Percentiles rank a stretch among this genome's conserved stretches.
phyloP scores from a whole-genome alignment of 805 yeast species.

The Wickerhamiella brachini region DNA sequence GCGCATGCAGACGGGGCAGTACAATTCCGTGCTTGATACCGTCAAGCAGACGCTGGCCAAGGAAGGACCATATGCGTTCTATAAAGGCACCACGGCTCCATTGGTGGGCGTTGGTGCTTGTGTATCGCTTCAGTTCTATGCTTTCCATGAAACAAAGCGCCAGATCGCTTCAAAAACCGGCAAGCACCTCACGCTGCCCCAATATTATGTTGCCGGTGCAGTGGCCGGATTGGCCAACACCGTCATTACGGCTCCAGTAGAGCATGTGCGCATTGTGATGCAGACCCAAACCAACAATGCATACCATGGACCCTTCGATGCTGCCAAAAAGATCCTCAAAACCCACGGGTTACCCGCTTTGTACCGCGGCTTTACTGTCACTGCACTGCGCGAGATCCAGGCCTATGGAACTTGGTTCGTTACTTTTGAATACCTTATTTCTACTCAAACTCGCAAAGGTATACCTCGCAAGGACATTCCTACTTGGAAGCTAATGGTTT shows the following conservation, averaged over 20 bases:
- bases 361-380: conserved; percentile 41
- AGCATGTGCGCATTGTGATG: conserved; percentile 47
- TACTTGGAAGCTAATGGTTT: conserved; percentile 40
- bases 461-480: conserved; percentile 33
- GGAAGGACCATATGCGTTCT: conserved; percentile 51
- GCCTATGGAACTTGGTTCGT: conserved; percentile 68
- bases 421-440: conserved; percentile 44
- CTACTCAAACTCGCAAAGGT: conserved; percentile 12
- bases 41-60: conserved; percentile 39
- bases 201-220: conserved; percentile 50
- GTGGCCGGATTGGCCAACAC: conserved; percentile 53
- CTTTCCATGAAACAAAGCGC: conserved; percentile 56
- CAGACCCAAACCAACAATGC: conserved; percentile 33
- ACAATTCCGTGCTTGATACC: conserved; percentile 36
- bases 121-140: conserved; percentile 56
- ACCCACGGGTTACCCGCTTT: conserved; percentile 36
- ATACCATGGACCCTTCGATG: conserved; percentile 31
- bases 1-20: conserved; percentile 57
- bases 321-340: conserved; percentile 31
- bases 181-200: conserved; percentile 32
- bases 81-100: conserved; percentile 59
- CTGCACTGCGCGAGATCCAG: conserved; percentile 47
- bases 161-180: conserved; percentile 25
- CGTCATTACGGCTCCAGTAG: conserved; percentile 50
- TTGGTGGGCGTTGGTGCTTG: conserved; percentile 55